phyloP scores from a whole-genome alignment of 768 basidiomycete species.

The Roridomyces roridus region DNA sequence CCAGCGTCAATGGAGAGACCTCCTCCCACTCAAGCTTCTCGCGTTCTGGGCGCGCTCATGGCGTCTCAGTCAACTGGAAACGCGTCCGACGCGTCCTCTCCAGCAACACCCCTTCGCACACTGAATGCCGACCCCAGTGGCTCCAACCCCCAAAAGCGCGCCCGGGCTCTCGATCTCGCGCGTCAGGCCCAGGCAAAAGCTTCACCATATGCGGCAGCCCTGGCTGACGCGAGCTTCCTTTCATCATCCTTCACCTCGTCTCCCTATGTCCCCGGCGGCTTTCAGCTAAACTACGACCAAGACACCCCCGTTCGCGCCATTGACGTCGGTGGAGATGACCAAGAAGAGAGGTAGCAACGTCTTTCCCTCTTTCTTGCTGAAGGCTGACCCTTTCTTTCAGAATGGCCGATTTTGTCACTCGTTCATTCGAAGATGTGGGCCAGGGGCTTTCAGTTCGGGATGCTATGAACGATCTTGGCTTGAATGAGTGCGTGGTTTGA shows the following conservation, averaged over 20 bases:
- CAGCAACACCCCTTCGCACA: neutral
- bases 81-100: slow-evolving; percentile 1
- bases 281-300: slow-evolving; percentile 55
- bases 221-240: slow-evolving; percentile 27
- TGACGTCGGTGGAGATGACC: slow-evolving; percentile 66
- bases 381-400: slow-evolving; percentile 35
- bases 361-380: neutral
- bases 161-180: slow-evolving; percentile 12
- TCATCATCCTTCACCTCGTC: slow-evolving; percentile 24
- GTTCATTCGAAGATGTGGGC: slow-evolving; percentile 61
- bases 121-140: slow-evolving; percentile 9
- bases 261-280: slow-evolving; percentile 35
- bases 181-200: slow-evolving; percentile 14
- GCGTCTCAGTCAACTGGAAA: neutral
- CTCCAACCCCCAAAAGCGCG: slow-evolving; percentile 19
- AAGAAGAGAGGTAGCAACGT: slow-evolving; percentile 49
- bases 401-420: slow-evolving; percentile 67
- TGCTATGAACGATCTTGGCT: slow-evolving; percentile 58
- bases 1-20: slow-evolving; percentile 15
- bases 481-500: slow-evolving; percentile 51
- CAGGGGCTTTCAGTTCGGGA: slow-evolving; percentile 58
- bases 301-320: slow-evolving; percentile 55
- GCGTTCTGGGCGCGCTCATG: slow-evolving; percentile 13
- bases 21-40: slow-evolving; percentile 6
- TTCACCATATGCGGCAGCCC: neutral